Conservation (phyloP, 805 yeast species). For the Blastobotrys parvus region DNA sequence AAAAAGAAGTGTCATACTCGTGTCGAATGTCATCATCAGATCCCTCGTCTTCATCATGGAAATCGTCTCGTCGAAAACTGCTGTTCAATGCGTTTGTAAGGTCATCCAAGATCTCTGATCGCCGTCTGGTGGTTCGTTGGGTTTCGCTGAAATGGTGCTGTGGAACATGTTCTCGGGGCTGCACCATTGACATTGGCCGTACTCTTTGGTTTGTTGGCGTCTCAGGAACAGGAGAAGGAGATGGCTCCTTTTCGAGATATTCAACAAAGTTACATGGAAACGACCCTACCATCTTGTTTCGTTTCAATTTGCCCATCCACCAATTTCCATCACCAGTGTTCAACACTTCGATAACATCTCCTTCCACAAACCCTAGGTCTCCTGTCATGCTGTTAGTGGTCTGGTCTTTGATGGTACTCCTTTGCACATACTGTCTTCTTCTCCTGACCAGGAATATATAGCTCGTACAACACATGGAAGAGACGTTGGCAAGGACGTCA, state of each 20-base stretch:
- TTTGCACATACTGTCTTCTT: slow-evolving; percentile 48
- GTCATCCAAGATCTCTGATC: slow-evolving; percentile 3
- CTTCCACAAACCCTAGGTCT: slow-evolving; percentile 90
- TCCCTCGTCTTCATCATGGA: background rate
- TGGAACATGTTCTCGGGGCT: background rate
- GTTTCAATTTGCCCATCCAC: slow-evolving; percentile 77
- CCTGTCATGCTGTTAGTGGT: slow-evolving; percentile 14
- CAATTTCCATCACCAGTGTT: slow-evolving; percentile 78
- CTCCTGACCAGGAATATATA: slow-evolving; percentile 89
- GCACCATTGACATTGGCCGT: background rate
- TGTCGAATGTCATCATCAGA: background rate
- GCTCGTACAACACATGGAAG: slow-evolving; percentile 74
- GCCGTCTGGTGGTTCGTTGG: background rate
- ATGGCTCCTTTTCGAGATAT: slow-evolving; percentile 19
- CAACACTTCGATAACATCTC: slow-evolving; percentile 81
- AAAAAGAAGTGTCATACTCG: background rate
- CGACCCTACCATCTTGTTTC: slow-evolving; percentile 76
- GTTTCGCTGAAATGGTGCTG: background rate
- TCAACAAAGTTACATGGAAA: slow-evolving; percentile 86
- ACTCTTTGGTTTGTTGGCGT: background rate
- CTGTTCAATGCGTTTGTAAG: background rate
- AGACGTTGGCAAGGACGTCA: slow-evolving; percentile 13
- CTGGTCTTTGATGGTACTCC: background rate
- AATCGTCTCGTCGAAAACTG: background rate
- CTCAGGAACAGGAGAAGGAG: background rate